phyloP scores from a whole-genome alignment of 768 basidiomycete genomes.

The Rhodotorula taiwanensis region DNA sequence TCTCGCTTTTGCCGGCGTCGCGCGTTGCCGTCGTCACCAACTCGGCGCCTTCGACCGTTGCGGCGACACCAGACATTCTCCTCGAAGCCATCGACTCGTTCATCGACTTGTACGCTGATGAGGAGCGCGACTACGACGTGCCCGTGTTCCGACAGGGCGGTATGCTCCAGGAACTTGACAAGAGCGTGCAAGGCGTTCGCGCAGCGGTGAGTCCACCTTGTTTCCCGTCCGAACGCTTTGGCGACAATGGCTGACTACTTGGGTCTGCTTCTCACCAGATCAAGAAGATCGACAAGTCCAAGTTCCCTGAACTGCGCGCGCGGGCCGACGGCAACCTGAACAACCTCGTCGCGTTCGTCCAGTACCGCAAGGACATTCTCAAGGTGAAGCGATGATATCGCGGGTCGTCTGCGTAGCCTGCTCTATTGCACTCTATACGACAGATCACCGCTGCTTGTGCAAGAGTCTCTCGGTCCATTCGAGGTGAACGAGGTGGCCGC shows the following conservation, averaged over 20 bases:
- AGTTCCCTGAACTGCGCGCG: constrained; percentile 43
- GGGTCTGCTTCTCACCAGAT: constrained; percentile 26
- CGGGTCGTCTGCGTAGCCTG: neutral
- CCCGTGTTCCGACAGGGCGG: constrained; percentile 43
- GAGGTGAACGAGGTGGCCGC: constrained; percentile 41
- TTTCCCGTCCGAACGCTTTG: neutral
- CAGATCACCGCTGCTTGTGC: neutral
- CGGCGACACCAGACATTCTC: constrained; percentile 29
- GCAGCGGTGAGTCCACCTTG: constrained; percentile 42
- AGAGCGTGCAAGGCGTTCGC: constrained; percentile 42
- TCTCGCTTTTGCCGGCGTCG: constrained; percentile 33
- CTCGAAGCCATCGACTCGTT: constrained; percentile 47
- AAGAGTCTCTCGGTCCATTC: constrained; percentile 16
- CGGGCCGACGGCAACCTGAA: constrained; percentile 47
- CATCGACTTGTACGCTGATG: constrained; percentile 50
- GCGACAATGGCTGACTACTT: neutral
- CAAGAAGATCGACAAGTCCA: constrained; percentile 47
- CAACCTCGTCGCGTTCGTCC: constrained; percentile 48
- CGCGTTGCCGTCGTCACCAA: neutral
- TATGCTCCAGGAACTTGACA: constrained; percentile 42
- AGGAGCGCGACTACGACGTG: constrained; percentile 45
- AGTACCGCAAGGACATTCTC: constrained; percentile 43
- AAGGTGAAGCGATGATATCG: neutral
- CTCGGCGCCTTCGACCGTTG: neutral
- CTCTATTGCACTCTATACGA: neutral